Conservation (phyloP, 352 stramenopile genomes). For the Albugo laibachii region DNA sequence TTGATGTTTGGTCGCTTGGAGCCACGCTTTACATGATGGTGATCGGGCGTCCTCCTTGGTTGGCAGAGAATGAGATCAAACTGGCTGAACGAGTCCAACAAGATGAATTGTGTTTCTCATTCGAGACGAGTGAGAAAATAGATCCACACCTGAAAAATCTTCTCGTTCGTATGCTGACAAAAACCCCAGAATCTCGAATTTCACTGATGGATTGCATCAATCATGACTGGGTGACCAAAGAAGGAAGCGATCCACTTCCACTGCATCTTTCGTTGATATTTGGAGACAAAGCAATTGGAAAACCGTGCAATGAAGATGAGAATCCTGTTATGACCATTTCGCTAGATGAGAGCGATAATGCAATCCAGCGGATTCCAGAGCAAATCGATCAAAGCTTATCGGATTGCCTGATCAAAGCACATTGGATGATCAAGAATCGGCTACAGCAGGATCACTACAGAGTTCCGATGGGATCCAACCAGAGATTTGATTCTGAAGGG, state of each 20-base stretch:
- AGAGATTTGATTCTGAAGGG: background rate
- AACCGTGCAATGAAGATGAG: conserved; percentile 9
- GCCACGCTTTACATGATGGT: conserved; percentile 86
- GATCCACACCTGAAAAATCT: conserved; percentile 81
- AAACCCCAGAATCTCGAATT: conserved; percentile 65
- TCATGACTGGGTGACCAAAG: conserved; percentile 86
- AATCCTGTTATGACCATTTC: conserved; percentile 54
- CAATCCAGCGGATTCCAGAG: conserved; percentile 76
- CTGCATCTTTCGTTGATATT: background rate
- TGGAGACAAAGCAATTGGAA: too few species aligned
- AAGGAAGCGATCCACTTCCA: conserved; percentile 70
- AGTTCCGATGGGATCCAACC: conserved; percentile 16
- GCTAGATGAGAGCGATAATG: conserved; percentile 61
- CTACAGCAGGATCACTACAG: conserved; percentile 9
- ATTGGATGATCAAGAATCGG: conserved; percentile 40
- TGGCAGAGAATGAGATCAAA: conserved; percentile 80
- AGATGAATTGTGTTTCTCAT: conserved; percentile 71
- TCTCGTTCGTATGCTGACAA: conserved; percentile 78
- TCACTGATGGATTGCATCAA: conserved; percentile 70
- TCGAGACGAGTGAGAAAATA: conserved; percentile 52
- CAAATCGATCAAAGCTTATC: conserved; percentile 59
- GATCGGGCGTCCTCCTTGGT: conserved; percentile 77
- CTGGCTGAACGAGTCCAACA: conserved; percentile 70
- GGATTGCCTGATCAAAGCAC: conserved; percentile 48
- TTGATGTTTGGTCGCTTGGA: conserved; percentile 80